phyloP scores from a whole-genome alignment of 306 rosid species.

The Citrullus colocynthis region DNA sequence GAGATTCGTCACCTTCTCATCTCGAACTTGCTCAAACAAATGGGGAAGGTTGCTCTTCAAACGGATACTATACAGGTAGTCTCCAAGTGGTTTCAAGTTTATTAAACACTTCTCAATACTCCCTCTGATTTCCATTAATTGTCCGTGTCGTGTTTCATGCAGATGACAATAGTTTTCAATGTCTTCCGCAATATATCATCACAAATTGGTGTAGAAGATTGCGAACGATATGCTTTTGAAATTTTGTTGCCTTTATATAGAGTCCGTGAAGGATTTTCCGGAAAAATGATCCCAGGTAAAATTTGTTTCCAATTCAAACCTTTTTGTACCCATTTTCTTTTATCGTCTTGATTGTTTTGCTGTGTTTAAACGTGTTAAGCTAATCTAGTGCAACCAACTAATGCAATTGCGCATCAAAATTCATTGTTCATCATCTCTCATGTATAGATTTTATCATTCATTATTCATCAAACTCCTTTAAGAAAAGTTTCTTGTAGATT shows the following conservation, averaged over 20 bases:
- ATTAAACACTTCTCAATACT: neutral
- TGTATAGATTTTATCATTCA: neutral
- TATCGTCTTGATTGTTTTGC: neutral
- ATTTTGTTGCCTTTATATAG: constrained; percentile 61
- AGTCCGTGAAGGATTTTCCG: constrained; percentile 77
- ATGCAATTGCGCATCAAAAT: neutral
- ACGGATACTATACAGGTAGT: constrained; percentile 68
- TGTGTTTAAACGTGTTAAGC: neutral
- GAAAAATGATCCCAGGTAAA: constrained; percentile 59
- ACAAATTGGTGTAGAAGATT: constrained; percentile 42
- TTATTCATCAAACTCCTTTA: neutral
- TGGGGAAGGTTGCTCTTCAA: constrained; percentile 72
- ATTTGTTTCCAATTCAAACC: constrained; percentile 1
- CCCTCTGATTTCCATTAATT: neutral
- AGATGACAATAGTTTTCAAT: constrained; percentile 71
- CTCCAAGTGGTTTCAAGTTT: neutral
- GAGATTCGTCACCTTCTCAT: constrained; percentile 30
- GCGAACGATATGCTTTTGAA: constrained; percentile 37
- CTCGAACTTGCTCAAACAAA: constrained; percentile 54
- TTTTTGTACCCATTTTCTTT: neutral
- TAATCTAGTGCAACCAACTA: neutral
- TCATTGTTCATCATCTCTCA: neutral
- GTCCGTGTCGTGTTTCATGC: constrained; percentile 14
- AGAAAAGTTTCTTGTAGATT: neutral
- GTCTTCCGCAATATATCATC: constrained; percentile 39